Evolutionary conservation across 768 basidiomycete species (phyloP), one percentile per base, ranked within the genome.

Genomic region (Sistotremastrum suecicum): DNA sequence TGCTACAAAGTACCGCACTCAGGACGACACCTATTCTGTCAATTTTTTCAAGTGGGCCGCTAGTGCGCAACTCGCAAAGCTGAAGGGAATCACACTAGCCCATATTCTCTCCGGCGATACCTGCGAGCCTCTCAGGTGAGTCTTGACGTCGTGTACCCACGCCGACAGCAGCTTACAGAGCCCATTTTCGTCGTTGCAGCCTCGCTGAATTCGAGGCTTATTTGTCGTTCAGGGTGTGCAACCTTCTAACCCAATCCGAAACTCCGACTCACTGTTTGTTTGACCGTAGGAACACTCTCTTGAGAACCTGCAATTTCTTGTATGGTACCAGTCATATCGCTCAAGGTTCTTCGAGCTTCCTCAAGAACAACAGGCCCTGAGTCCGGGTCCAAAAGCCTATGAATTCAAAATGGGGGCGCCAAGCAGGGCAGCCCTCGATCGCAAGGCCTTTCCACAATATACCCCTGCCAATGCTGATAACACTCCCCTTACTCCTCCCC

Each of bases 261-360:
- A 31, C 11, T 30, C 36, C n/a, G 35, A 5, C 12, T 9, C 36
- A 6, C 8, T 32, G 31, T 33, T 12, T 5, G 8, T 32, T 31
- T 34, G 10, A 36, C 5, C 11, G 36, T 43, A 63, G 62, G 62
- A 61, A 42, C 54, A 57, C 44, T 55, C 60, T 11, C 48, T 63
- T 6, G 59, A 63, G 48, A 59, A 60, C 39, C 56, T 65, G 10
- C 64, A 65, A 40, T 65, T 65, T 43, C 42, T 61, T 40, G 57
- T 65, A 40, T 65, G 64, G 64, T 65, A 41, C 39, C 58, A 67
- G 57, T 63, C 65, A 47, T 68, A 69, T 51, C 60, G 59, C 39
- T 41, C 53, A 29, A 58, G 64, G 3, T 69, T 63, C 51, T 50
- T 59, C 28, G 57, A 55, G n/a, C 51, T 62, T 34, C 53, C 55